Conservation (phyloP, 768 basidiomycete species). For the Naganishia kalamii region DNA sequence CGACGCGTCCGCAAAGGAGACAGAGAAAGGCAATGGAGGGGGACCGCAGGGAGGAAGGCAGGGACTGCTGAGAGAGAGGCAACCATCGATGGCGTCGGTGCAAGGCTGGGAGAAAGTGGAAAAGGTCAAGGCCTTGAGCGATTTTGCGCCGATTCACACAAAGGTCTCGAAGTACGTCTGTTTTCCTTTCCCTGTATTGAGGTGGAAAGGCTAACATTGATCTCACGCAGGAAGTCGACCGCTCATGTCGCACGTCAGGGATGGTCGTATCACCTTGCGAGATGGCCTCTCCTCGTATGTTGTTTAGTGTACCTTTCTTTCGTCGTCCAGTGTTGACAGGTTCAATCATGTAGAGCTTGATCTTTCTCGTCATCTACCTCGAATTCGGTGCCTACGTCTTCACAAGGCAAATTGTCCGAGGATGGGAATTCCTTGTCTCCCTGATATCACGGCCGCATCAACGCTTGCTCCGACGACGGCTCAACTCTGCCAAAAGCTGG, state of each 20-base stretch:
- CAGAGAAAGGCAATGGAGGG: slow-evolving; percentile 25
- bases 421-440: slow-evolving; percentile 78
- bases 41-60: slow-evolving; percentile 4
- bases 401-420: slow-evolving; percentile 85
- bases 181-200: neutral
- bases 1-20: neutral
- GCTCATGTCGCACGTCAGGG: slow-evolving; percentile 37
- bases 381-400: slow-evolving; percentile 75
- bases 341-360: slow-evolving; percentile 57
- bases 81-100: slow-evolving; percentile 1
- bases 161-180: slow-evolving; percentile 63
- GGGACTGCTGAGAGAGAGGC: neutral
- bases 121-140: slow-evolving; percentile 45
- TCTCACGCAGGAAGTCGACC: neutral
- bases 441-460: slow-evolving; percentile 61
- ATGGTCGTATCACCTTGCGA: slow-evolving; percentile 59
- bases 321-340: neutral
- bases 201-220: no score
- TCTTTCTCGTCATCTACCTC: slow-evolving; percentile 71
- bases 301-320: neutral
- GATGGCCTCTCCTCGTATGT: slow-evolving; percentile 71
- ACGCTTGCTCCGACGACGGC: slow-evolving; percentile 64
- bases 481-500: slow-evolving; percentile 70
- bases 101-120: slow-evolving; percentile 36
- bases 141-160: slow-evolving; percentile 68